Evolutionary conservation across 345 rosid genomes (phyloP), one percentile per base, ranked within the genome.

Genomic region (Trapa bicornis): DNA sequence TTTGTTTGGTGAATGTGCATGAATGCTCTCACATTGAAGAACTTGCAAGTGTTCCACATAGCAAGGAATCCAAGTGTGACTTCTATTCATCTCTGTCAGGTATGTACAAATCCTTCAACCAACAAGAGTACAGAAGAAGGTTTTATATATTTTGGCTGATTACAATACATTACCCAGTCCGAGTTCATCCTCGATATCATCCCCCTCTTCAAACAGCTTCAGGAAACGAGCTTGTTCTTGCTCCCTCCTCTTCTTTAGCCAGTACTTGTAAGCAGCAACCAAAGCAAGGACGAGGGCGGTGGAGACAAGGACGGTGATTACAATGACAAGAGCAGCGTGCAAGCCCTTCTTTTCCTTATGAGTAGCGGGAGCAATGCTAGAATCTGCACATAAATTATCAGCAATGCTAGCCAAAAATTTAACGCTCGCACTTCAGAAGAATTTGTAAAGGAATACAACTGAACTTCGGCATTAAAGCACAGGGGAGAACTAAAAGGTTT

Each of bases 181-280:
- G 56, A 90, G 76, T 75, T 94, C 97, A 61, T 91, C 97, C 71
- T 94, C 96, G 36, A 78, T 76, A 10, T 89, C 91, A 66, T 94
- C 97, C 29, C 91, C 92, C 17, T 93, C 96, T 84, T 93, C 98
- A 48, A 93, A 93, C 41, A 93, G 82, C 70, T 86, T 88, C 36
- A 90, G 74, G 74, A 93, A 93, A 70, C 89, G 83, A 71, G 97
- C 95, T 75, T 89, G 99, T 67, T 86, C 96, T 73, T 89, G 93
- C 72, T 84, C 83, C 78, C 89, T 80, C 82, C 75, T 89, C 87
- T 74, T 91, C 85, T 78, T 87, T 68, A 78, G 80, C 93, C 88
- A 89, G 75, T 78, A 78, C 76, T 78, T 86, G 72, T 76, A 80
- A 17, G 78, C 86, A 29, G 64, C 80, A 37, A 80, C 54, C 54